Conservation (phyloP, 2,329 filamentous ascomycete species). For the Tympanopsis confertula region DNA sequence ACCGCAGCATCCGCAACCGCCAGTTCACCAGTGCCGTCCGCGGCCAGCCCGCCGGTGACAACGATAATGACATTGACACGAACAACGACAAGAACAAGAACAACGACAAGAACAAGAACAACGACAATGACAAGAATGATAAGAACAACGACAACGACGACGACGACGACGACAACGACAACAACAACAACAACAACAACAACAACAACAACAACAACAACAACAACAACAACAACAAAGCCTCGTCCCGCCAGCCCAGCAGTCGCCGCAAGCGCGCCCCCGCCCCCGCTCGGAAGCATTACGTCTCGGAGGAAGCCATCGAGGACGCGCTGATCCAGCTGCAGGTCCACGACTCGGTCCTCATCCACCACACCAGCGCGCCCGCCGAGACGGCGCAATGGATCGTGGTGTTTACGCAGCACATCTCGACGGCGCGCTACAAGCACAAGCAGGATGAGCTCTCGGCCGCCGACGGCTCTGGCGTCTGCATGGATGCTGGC, state of each 20-base stretch:
- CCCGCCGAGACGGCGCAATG: slow-evolving; percentile 58
- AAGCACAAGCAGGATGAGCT: slow-evolving; percentile 37
- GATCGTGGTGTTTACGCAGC: slow-evolving; percentile 65
- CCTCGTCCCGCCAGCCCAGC: slow-evolving; percentile 3
- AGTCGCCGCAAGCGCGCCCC: slow-evolving; percentile 23
- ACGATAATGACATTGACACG: no score
- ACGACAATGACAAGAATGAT: neutral
- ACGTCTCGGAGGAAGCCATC: slow-evolving; percentile 55
- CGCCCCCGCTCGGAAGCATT: slow-evolving; percentile 19
- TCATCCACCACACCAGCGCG: slow-evolving; percentile 58
- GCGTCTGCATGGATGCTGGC: slow-evolving; percentile 70
- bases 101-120: neutral
- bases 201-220: no score
- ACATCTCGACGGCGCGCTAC: slow-evolving; percentile 68
- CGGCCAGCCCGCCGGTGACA: slow-evolving; percentile 19
- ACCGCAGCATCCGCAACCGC: slow-evolving; percentile 53
- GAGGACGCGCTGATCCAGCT: slow-evolving; percentile 62
- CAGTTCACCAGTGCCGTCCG: slow-evolving; percentile 57
- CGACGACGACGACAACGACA: slow-evolving; percentile 1
- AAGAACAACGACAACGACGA: neutral
- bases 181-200: no score
- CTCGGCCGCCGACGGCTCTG: slow-evolving; percentile 35
- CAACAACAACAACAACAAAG: neutral
- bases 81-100: neutral
- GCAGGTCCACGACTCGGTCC: slow-evolving; percentile 53